Percentiles rank a stretch among this genome's conserved stretches.
phyloP scores from a whole-genome alignment of 1,139 yeast species.

The Kodamaea alishanica region DNA sequence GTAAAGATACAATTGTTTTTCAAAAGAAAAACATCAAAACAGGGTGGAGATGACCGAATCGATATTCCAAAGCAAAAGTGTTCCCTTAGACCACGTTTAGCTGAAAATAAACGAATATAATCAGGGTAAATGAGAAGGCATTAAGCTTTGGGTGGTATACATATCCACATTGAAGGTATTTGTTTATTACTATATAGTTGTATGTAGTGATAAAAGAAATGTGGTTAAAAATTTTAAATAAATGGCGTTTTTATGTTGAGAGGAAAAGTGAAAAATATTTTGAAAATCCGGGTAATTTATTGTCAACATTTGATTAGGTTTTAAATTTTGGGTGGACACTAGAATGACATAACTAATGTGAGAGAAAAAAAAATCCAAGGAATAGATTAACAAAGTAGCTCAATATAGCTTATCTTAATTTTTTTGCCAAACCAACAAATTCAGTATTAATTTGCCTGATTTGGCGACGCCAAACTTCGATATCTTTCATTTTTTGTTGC shows the following conservation, averaged over 20 bases:
- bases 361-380: no score
- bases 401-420: no score
- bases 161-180: conserved; percentile 1
- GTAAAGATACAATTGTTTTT: conserved; percentile 21
- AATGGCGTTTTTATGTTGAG: no score
- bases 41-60: conserved; percentile 51
- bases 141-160: conserved; percentile 33
- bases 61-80: conserved; percentile 47
- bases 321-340: conserved; percentile 1
- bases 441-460: no score
- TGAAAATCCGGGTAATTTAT: no score
- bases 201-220: background rate
- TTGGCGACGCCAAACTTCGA: no score
- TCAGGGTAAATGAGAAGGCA: conserved; percentile 53
- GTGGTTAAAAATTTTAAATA: background rate
- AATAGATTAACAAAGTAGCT: no score
- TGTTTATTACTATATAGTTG: conserved; percentile 4
- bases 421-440: no score
- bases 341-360: background rate
- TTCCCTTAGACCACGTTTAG: conserved; percentile 48
- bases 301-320: background rate
- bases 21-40: conserved; percentile 18
- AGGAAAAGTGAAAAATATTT: no score
- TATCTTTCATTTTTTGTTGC: no score
- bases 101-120: conserved; percentile 52